Conservation (phyloP, 2,329 filamentous ascomycete genomes). For the Aaosphaeria arxii region DNA sequence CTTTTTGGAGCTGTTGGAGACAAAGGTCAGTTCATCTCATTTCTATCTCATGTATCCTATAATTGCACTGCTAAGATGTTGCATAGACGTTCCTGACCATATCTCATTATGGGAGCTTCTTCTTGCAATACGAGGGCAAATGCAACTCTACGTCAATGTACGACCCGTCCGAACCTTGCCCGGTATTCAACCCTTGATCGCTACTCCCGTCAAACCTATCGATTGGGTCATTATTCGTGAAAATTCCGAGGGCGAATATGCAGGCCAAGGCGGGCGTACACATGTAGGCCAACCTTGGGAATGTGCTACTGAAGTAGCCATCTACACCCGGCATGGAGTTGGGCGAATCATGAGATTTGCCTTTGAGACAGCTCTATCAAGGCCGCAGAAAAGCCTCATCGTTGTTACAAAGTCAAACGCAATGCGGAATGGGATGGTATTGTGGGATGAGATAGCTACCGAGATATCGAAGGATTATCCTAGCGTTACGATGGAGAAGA, state of each 20-base stretch:
- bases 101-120: constrained; percentile 56
- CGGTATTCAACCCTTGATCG: constrained; percentile 56
- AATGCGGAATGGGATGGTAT: constrained; percentile 64
- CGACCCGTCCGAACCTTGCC: constrained; percentile 60
- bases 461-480: constrained; percentile 57
- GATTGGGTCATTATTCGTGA: constrained; percentile 67
- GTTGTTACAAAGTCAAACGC: constrained; percentile 66
- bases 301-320: constrained; percentile 59
- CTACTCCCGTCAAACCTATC: constrained; percentile 55
- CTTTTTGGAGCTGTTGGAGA: constrained; percentile 61
- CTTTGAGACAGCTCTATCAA: constrained; percentile 57
- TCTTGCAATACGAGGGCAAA: constrained; percentile 52
- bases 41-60: too few species aligned
- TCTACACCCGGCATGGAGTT: constrained; percentile 61
- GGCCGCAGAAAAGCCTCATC: constrained; percentile 58
- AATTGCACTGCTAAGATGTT: constrained; percentile 12
- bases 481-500: constrained; percentile 61
- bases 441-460: constrained; percentile 63
- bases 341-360: constrained; percentile 62
- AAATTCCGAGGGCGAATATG: constrained; percentile 66
- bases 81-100: constrained; percentile 50
- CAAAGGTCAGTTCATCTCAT: constrained; percentile 13
- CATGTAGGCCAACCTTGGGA: constrained; percentile 57
- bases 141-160: constrained; percentile 58
- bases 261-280: constrained; percentile 61